These are phyloP conservation scores for Mrakia gelida DNA, from an alignment of 768 basidiomycete species.

Conservation along the genomic window DNA sequence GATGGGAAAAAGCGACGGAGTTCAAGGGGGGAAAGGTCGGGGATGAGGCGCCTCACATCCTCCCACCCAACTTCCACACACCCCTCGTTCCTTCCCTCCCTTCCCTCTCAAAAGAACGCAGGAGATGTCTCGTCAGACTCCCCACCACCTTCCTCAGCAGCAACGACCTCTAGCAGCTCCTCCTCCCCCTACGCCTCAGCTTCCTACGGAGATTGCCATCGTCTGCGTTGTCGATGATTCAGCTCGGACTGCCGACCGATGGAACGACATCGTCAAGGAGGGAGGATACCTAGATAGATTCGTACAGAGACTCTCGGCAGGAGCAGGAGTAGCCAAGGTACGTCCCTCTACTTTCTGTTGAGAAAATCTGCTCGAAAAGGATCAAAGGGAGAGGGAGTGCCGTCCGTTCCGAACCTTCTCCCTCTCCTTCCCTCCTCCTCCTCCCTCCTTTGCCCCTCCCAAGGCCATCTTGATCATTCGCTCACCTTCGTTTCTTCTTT, in stretches of 20 bases:
- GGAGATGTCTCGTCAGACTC: neutral
- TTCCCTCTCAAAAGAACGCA: too few relatives aligned
- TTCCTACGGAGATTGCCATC: constrained; percentile 4
- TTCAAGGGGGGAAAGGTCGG: neutral
- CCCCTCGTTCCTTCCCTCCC: neutral
- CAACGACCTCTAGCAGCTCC: neutral
- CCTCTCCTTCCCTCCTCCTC: too few relatives aligned
- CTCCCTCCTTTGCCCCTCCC: too few relatives aligned
- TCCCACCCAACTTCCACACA: neutral
- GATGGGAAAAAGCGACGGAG: neutral
- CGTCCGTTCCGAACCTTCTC: neutral
- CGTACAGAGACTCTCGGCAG: neutral
- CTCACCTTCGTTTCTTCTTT: neutral
- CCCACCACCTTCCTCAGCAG: neutral
- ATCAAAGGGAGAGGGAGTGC: neutral
- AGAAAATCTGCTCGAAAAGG: neutral
- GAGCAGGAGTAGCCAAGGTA: neutral
- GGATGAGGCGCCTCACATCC: neutral
- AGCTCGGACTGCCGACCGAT: constrained; percentile 4
- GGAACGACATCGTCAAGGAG: constrained; percentile 4
- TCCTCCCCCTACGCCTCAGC: neutral
- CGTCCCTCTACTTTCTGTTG: neutral
- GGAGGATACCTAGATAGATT: constrained; percentile 12
- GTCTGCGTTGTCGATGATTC: neutral
- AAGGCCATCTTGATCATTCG: too few relatives aligned